phyloP scores from a whole-genome alignment of 768 basidiomycete species.

The Suillus discolor region DNA sequence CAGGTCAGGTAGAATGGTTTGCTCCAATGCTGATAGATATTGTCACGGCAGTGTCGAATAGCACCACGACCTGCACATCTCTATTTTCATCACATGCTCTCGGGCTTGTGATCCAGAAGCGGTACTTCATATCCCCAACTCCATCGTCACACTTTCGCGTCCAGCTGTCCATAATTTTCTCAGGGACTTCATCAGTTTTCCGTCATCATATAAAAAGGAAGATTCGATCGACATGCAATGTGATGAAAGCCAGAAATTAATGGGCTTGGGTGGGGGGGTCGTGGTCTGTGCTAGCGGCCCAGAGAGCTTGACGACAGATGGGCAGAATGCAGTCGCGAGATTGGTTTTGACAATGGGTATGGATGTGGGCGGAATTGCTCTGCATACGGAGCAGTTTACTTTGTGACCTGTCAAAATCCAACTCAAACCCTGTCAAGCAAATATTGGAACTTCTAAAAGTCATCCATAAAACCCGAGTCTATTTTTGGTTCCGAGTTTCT shows the following conservation, averaged over 20 bases:
- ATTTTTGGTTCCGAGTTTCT: too few species aligned
- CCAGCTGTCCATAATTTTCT: slow-evolving; percentile 54
- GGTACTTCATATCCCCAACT: slow-evolving; percentile 67
- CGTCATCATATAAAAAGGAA: slow-evolving; percentile 20
- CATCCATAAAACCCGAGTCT: too few species aligned
- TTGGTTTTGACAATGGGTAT: slow-evolving; percentile 44
- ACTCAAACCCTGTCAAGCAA: too few species aligned
- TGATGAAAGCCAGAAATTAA: slow-evolving; percentile 20
- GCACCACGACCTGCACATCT: slow-evolving; percentile 68
- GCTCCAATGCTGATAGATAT: slow-evolving; percentile 52
- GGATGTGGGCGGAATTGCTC: slow-evolving; percentile 61
- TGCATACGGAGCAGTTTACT: slow-evolving; percentile 79
- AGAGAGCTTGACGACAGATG: slow-evolving; percentile 65
- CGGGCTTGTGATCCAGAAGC: slow-evolving; percentile 71
- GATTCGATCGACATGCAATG: slow-evolving; percentile 17
- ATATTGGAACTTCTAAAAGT: too few species aligned
- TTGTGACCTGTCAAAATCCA: slow-evolving; percentile 24
- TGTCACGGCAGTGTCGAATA: slow-evolving; percentile 35
- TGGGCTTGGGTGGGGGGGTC: slow-evolving; percentile 55
- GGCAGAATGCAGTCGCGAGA: slow-evolving; percentile 76
- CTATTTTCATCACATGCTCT: slow-evolving; percentile 77
- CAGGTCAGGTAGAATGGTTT: slow-evolving; percentile 54
- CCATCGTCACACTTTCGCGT: slow-evolving; percentile 50
- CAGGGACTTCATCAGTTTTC: slow-evolving; percentile 34
- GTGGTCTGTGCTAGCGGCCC: slow-evolving; percentile 86